These are phyloP conservation scores for Colletotrichum spinosum DNA, from an alignment of 2,329 filamentous ascomycete genomes.

Conservation along the genomic window DNA sequence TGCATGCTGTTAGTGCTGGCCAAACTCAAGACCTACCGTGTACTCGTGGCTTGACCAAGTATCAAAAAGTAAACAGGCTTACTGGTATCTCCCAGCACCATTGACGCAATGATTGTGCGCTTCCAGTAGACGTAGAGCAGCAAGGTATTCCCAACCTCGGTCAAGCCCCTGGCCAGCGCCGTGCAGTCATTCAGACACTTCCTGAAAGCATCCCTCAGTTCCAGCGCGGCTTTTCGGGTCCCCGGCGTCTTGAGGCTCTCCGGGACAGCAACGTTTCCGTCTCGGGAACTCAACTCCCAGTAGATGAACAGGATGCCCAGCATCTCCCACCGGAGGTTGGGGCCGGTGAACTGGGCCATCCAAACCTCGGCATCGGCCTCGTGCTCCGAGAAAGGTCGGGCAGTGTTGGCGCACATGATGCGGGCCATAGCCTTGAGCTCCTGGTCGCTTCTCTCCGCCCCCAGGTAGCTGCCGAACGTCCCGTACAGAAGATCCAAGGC, in stretches of 20 bases:
- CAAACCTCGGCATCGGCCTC: constrained; percentile 26
- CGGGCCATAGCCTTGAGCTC: constrained; percentile 28
- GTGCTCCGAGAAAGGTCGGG: constrained; percentile 29
- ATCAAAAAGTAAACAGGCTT: constrained; percentile 36
- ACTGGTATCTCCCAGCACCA: constrained; percentile 55
- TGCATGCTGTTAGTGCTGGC: too few species aligned
- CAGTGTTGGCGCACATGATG: constrained; percentile 42
- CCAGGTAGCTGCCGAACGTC: constrained; percentile 38
- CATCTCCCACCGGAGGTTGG: constrained; percentile 31
- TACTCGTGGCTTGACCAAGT: background rate
- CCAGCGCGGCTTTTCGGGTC: constrained; percentile 1
- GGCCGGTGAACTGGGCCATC: constrained; percentile 29
- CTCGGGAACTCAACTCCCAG: constrained; percentile 35
- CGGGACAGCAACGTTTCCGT: constrained; percentile 1
- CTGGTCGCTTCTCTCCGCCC: constrained; percentile 30
- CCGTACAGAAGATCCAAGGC: constrained; percentile 38
- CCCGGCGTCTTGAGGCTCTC: constrained; percentile 35
- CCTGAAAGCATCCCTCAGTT: constrained; percentile 42
- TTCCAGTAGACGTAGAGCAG: constrained; percentile 52
- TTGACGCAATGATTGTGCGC: constrained; percentile 49
- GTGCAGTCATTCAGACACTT: constrained; percentile 49
- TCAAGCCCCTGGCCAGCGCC: constrained; percentile 43
- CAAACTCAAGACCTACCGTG: background rate
- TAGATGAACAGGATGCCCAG: constrained; percentile 34
- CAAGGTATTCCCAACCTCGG: constrained; percentile 48